phyloP scores from a whole-genome alignment of 164 flowering plant genomes.

The Piper betle region DNA sequence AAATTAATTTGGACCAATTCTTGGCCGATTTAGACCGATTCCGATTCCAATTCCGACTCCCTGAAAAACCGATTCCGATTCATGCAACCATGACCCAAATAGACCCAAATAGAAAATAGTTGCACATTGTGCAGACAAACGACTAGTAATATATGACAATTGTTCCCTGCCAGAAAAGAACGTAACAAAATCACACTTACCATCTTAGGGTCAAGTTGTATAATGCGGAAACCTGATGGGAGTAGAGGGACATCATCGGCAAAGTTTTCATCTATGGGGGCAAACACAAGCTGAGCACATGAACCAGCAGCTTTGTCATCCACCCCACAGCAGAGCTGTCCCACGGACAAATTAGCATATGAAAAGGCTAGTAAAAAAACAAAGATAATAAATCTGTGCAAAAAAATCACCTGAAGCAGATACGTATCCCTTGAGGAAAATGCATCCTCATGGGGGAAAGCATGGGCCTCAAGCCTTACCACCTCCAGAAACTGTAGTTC shows the following conservation, averaged over 20 bases:
- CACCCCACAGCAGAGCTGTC: slow-evolving; percentile 77
- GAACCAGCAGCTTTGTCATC: slow-evolving; percentile 68
- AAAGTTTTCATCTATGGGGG: slow-evolving; percentile 75
- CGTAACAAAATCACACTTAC: slow-evolving; percentile 16
- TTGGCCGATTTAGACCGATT: too few species aligned
- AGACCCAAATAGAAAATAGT: too few species aligned
- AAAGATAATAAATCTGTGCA: too few species aligned
- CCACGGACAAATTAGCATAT: neutral
- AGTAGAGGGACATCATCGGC: slow-evolving; percentile 75
- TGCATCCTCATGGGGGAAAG: slow-evolving; percentile 51
- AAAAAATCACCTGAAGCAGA: slow-evolving; percentile 43
- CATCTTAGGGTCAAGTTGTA: slow-evolving; percentile 61
- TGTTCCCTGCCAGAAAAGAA: neutral
- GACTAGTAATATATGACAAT: neutral
- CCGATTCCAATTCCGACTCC: too few species aligned
- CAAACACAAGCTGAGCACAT: slow-evolving; percentile 84
- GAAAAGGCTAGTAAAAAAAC: neutral
- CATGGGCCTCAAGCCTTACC: slow-evolving; percentile 58
- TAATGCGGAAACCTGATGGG: slow-evolving; percentile 81
- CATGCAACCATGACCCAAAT: too few species aligned
- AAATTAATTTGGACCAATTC: too few species aligned
- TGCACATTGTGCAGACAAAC: too few species aligned
- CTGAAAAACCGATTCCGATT: too few species aligned
- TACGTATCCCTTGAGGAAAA: slow-evolving; percentile 56
- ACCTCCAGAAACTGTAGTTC: slow-evolving; percentile 54